Percentiles rank a stretch among this genome's conserved stretches.
phyloP scores from a whole-genome alignment of 1,284 basidiomycete species.

The Malassezia dermatis region DNA sequence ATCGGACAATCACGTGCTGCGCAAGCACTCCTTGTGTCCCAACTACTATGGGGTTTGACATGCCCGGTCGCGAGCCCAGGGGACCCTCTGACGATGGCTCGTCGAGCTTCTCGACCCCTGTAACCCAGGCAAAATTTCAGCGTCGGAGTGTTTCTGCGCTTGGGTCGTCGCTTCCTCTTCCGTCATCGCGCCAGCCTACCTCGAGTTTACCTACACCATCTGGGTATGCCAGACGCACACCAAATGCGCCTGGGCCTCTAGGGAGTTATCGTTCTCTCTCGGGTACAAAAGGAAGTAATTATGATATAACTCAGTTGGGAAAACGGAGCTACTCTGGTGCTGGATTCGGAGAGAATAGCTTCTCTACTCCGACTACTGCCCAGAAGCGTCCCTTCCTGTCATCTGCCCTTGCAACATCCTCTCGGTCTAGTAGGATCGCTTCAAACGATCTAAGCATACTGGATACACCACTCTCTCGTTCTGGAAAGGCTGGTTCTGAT shows the following conservation, averaged over 20 bases:
- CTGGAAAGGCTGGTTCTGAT: slow-evolving; percentile 11
- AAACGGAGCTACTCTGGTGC: slow-evolving; percentile 9
- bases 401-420: slow-evolving; percentile 23
- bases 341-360: background rate
- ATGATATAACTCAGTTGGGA: background rate
- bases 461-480: slow-evolving; percentile 16
- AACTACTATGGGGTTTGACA: background rate
- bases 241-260: slow-evolving; percentile 3
- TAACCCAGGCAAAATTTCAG: background rate
- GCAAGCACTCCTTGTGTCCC: background rate
- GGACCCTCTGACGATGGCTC: background rate
- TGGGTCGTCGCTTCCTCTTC: slow-evolving; percentile 8
- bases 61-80: background rate
- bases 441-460: slow-evolving; percentile 16
- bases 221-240: background rate
- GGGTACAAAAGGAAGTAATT: background rate
- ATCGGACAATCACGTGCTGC: background rate
- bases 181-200: background rate
- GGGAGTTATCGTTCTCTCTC: slow-evolving; percentile 12
- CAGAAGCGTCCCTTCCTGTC: slow-evolving; percentile 19
- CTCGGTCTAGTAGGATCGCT: slow-evolving; percentile 9
- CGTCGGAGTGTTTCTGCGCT: slow-evolving; percentile 6
- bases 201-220: background rate
- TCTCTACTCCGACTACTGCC: slow-evolving; percentile 12
- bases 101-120: background rate